Percentiles rank a stretch among this genome's conserved stretches.
These are phyloP conservation scores for Cicer bijugum DNA, from an alignment of 306 rosid species.

Conservation along the genomic window DNA sequence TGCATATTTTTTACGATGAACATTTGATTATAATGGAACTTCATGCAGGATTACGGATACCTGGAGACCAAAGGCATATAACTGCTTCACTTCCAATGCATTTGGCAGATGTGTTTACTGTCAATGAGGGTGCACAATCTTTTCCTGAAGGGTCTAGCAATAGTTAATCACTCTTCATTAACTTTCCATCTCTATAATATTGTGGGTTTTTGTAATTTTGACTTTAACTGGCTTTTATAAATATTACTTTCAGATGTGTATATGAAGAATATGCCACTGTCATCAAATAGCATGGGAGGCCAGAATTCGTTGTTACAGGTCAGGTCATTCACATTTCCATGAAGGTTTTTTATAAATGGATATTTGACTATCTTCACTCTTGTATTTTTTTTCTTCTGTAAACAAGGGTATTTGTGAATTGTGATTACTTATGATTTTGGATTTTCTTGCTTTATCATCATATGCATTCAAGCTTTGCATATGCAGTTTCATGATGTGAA, in stretches of 20 bases:
- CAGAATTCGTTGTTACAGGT: conserved; percentile 82
- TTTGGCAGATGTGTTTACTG: conserved; percentile 72
- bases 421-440: conserved; percentile 21
- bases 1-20: conserved; percentile 15
- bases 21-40: conserved; percentile 38
- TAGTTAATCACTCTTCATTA: conserved; percentile 41
- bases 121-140: conserved; percentile 63
- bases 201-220: conserved; percentile 27
- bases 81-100: conserved; percentile 82
- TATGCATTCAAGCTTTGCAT: conserved; percentile 24
- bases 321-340: conserved; percentile 42
- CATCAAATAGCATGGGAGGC: conserved; percentile 67
- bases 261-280: conserved; percentile 61
- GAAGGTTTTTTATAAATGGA: conserved; percentile 27
- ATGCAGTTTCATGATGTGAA: conserved; percentile 27
- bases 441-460: conserved; percentile 30
- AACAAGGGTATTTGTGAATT: conserved; percentile 14
- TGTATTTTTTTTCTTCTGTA: conserved; percentile 22
- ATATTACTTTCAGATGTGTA: conserved; percentile 62
- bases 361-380: conserved; percentile 31
- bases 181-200: conserved; percentile 35
- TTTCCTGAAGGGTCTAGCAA: conserved; percentile 67
- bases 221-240: conserved; percentile 25
- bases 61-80: conserved; percentile 79
- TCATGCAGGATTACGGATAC: conserved; percentile 67